Evolutionary conservation across 495 filamentous ascomycete genomes (phyloP).

Genomic region (Astrothelium macrocarpum): DNA sequence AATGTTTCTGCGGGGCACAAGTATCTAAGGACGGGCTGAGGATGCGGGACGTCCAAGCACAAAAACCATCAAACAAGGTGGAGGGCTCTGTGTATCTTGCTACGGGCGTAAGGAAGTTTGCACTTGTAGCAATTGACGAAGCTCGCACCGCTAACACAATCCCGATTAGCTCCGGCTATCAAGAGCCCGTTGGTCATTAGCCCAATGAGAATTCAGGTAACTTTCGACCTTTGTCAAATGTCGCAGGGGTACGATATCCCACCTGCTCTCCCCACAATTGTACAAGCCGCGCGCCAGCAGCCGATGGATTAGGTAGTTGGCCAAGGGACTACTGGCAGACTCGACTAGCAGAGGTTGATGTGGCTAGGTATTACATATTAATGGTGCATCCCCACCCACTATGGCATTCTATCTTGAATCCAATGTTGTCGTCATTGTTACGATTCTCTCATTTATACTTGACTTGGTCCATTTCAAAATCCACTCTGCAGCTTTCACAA

Average conservation of each 20-base stretch:
- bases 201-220: background rate
- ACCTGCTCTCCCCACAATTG: background rate
- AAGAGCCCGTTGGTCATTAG: background rate
- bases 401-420: background rate
- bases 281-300: background rate
- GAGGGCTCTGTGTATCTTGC: background rate
- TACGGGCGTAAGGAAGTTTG: conserved; percentile 7
- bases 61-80: background rate
- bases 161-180: background rate
- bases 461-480: too few species aligned
- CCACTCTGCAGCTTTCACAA: background rate
- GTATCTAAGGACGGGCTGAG: background rate
- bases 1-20: background rate
- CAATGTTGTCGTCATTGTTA: conserved; percentile 4
- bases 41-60: background rate
- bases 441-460: background rate
- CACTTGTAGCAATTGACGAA: background rate
- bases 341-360: background rate
- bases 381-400: background rate
- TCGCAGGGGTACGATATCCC: background rate
- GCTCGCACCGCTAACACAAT: background rate
- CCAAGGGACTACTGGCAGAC: background rate
- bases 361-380: conserved; percentile 2
- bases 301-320: background rate
- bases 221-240: background rate